Percentiles rank a stretch among this genome's conserved stretches.
These are phyloP conservation scores for Cryptosporidium canis DNA, from an alignment of 169 alveolate species.

Conservation along the genomic window DNA sequence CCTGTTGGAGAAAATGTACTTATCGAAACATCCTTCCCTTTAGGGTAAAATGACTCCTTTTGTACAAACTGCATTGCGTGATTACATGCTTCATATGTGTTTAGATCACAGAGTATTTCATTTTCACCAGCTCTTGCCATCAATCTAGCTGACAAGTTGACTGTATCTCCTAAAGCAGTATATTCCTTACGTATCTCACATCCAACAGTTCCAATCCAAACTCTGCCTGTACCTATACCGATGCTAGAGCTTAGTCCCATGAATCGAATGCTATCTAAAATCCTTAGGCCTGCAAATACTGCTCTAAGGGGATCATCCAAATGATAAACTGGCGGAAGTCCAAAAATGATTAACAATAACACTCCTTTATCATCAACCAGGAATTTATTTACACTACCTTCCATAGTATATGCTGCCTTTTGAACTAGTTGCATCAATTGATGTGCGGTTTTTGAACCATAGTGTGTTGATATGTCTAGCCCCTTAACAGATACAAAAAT, in stretches of 20 bases:
- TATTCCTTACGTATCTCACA: constrained; percentile 83
- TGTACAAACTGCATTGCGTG: constrained; percentile 78
- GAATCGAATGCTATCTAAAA: constrained; percentile 77
- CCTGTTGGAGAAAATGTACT: constrained; percentile 85
- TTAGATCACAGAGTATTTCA: constrained; percentile 76
- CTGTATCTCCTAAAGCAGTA: constrained; percentile 85
- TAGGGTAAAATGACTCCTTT: constrained; percentile 79
- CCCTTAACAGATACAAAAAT: constrained; percentile 82
- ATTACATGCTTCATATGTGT: constrained; percentile 78
- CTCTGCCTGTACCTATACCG: constrained; percentile 84
- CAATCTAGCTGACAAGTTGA: constrained; percentile 82
- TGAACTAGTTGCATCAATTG: constrained; percentile 77
- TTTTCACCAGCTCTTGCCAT: constrained; percentile 81
- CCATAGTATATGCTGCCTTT: constrained; percentile 77
- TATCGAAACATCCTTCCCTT: constrained; percentile 81
- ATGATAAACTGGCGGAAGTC: constrained; percentile 86
- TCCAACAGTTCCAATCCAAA: constrained; percentile 87
- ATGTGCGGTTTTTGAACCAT: constrained; percentile 75
- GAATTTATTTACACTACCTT: constrained; percentile 84
- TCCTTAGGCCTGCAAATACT: constrained; percentile 79
- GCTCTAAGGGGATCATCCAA: constrained; percentile 85
- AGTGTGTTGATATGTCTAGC: constrained; percentile 77
- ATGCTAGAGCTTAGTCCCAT: constrained; percentile 81
- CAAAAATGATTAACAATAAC: constrained; percentile 80
- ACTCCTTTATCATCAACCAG: constrained; percentile 86